A percentile compares a stretch with the other conserved stretches of the same genome.
Evolutionary conservation across 2,329 filamentous ascomycete species (phyloP).

Genomic region (Myriosclerotinia curreyana): DNA sequence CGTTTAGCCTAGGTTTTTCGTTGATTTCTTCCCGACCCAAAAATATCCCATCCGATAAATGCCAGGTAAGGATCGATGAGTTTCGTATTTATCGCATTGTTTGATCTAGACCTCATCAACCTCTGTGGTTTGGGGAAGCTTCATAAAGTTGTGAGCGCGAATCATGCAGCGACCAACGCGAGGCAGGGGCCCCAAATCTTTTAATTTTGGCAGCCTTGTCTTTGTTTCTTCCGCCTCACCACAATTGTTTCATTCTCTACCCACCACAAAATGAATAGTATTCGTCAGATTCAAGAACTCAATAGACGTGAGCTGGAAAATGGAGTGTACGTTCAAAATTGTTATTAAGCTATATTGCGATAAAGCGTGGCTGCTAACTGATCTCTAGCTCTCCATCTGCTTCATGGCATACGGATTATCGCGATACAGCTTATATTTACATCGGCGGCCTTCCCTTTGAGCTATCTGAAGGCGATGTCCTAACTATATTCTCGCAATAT

Average conservation of each 20-base stretch:
- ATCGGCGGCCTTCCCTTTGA: constrained; percentile 92
- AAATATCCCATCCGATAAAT: constrained; percentile 10
- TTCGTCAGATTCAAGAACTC: constrained; percentile 85
- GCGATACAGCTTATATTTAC: constrained; percentile 94
- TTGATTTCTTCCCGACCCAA: constrained; percentile 5
- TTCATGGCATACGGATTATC: constrained; percentile 97
- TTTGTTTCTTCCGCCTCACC: constrained; percentile 8
- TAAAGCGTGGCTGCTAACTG: constrained; percentile 23
- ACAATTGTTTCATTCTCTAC: constrained; percentile 1
- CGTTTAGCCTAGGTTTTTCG: constrained; percentile 12
- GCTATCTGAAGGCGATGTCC: constrained; percentile 89
- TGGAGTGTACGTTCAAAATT: constrained; percentile 59
- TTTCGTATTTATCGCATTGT: constrained; percentile 19
- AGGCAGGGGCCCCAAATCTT: constrained; percentile 21
- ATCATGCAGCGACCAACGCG: constrained; percentile 22
- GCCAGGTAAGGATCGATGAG: constrained; percentile 5
- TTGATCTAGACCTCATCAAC: constrained; percentile 16
- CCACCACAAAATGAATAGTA: constrained; percentile 72
- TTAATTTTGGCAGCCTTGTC: constrained; percentile 18
- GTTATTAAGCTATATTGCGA: not conserved
- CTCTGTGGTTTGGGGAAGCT: constrained; percentile 18
- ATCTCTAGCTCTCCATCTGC: constrained; percentile 68
- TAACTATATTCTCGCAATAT: constrained; percentile 96
- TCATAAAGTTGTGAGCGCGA: constrained; percentile 30
- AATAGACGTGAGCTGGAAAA: constrained; percentile 94